Base-by-base conservation (phyloP, 108 stramenopile genomes). In the Cyclotella cryptica region DNA sequence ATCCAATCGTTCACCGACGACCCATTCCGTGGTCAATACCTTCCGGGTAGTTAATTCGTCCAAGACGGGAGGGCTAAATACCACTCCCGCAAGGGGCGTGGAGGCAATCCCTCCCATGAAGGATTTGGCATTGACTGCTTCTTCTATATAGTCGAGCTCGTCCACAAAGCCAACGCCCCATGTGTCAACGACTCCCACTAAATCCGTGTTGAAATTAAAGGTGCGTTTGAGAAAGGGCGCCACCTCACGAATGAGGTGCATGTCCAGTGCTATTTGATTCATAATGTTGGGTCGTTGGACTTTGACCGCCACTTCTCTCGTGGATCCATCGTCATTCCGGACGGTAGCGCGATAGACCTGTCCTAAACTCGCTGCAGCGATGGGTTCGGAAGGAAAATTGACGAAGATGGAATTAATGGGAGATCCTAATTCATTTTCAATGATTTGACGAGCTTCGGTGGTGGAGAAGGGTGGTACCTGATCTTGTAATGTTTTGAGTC, bases 91-190 rank as follows among this genome's bases (percentile, higher is more conserved):
- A 27, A 96, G 60, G 1, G 93, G 87, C 12, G 92, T 94, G 9
- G 79, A 66, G n/a, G 71, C 44, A 62, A 96, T 91, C 0, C 81
- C 27, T 46, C 81, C 79, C 81, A 75, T 85, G 60, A 96, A 96
- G n/a, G 79, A 71, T 66, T 88, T 76, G 18, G 89, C 94, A 77
- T 98, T 98, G 3, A 78, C 53, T 5, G 96, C 97, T 86, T 98
- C 98, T 46, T 87, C 84, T 15, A 93, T 57, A 74, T 98, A 98
- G 77, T 98, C 96, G 43, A 98, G 74, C 84, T 98, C 98, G 74
- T 97, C 96, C 43, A 98, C 92, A 75, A 98, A 97, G 0, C 98
- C 96, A 21, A 63, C 35, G 18, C 96, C 98, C 97, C 97, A 98
- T 27, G 92, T 88, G 84, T 98, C 97, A 24, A 97, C 90, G 11